Conservation (phyloP, 2,329 filamentous ascomycete genomes). For the Hypomyces perniciosus region DNA sequence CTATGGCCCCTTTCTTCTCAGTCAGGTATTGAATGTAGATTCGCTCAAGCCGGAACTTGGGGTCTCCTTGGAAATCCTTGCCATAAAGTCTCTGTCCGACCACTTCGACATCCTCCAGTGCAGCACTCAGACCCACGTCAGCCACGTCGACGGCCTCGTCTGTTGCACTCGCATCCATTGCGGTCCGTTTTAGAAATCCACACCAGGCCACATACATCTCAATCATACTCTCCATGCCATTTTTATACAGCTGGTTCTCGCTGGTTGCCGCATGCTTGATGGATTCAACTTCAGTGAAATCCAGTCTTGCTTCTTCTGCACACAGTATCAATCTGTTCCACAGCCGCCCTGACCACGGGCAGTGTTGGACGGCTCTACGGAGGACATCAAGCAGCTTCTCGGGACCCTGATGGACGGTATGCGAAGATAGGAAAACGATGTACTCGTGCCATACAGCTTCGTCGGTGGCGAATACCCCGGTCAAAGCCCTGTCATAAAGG, state of each 20-base stretch:
- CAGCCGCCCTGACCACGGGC: conserved; percentile 83
- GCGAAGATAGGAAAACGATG: conserved; percentile 61
- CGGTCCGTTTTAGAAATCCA: conserved; percentile 80
- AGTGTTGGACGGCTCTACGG: conserved; percentile 79
- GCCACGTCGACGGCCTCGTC: conserved; percentile 86
- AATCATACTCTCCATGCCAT: conserved; percentile 80
- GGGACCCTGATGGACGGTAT: conserved; percentile 34
- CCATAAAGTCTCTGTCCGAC: conserved; percentile 72
- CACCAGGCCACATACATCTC: conserved; percentile 95
- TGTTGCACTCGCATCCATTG: conserved; percentile 65
- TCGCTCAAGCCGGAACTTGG: conserved; percentile 79
- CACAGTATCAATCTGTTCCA: conserved; percentile 88
- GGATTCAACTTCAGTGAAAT: conserved; percentile 75
- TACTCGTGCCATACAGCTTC: conserved; percentile 79
- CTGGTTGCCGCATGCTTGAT: conserved; percentile 92
- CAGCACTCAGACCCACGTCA: conserved; percentile 80
- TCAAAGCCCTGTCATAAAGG: conserved; percentile 74
- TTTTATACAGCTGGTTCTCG: conserved; percentile 74
- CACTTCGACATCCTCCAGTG: conserved; percentile 77
- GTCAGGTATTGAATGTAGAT: conserved; percentile 90
- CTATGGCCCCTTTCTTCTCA: conserved; percentile 71
- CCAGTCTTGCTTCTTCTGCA: conserved; percentile 69
- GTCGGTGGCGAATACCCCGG: conserved; percentile 64
- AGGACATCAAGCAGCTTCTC: conserved; percentile 59
- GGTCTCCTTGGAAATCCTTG: conserved; percentile 73